Base-by-base conservation (phyloP, 768 basidiomycete genomes). In the Mycena galopus region DNA sequence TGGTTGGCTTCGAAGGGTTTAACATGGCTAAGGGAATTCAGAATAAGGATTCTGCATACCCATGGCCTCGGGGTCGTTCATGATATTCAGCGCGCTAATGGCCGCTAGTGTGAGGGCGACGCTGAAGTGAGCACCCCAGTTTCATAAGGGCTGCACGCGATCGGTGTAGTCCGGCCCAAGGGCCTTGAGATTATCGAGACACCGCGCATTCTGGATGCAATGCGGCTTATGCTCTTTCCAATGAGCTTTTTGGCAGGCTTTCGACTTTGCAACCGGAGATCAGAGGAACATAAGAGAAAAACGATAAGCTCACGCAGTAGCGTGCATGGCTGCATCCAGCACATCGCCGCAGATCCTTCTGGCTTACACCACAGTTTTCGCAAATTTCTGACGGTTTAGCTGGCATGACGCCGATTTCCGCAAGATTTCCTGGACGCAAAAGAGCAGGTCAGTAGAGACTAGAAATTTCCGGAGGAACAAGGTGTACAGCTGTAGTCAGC, bases 221-320 rank as follows among this genome's bases (percentile, higher is more conserved):
- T 62, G 33, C 17, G 57, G 68, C 37, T 69, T 69, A 42, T 69
- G 68, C 32, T 33, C 42, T 57, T 69, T 63, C 68, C 68, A 69
- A 37, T 69, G 68, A 16, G 58, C 68, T 32, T 69, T 69, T 61
- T 69, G 68, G 39, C 68, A 69, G 44, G 21, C 44, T 63, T 55
- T 59, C 19, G 61, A 62, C 68, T 69, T 58, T 58, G 56, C 35
- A 35, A 42, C 37, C 32, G 58, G 47, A 25, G 39, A 32, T 35
- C 37, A 50, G 47, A 50, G 21, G 30, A 21, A 50, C 47, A 60
- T 42, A 23, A 11, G 2, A 33, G 61, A 51, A 32, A 51, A 32
- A 58, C 32, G 58, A 60, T 37, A 60, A 27, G 27, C 68, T 17
- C 32, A 69, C 68, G 29, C 68, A 69, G 60, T 64, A 69, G 29